Evolutionary conservation across 2,329 filamentous ascomycete species (phyloP).

Genomic region (Fusarium ambrosium): DNA sequence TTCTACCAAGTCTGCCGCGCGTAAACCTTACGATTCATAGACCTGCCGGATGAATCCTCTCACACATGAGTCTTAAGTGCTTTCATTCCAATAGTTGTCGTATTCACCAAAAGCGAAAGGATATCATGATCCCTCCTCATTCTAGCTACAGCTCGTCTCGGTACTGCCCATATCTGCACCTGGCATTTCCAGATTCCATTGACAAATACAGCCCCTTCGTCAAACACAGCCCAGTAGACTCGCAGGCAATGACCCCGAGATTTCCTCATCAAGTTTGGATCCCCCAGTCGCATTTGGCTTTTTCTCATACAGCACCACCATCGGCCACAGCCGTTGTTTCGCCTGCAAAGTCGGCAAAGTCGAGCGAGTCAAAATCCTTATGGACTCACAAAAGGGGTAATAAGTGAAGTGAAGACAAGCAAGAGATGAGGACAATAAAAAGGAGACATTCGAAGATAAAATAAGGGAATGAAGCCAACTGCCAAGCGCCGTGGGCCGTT

Average conservation of each 20-base stretch:
- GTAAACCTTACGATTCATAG: slow-evolving; percentile 26
- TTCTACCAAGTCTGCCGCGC: slow-evolving; percentile 30
- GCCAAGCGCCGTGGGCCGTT: slow-evolving; percentile 45
- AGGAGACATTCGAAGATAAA: slow-evolving; percentile 43
- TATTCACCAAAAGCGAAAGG: slow-evolving; percentile 41
- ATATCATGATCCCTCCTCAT: slow-evolving; percentile 29
- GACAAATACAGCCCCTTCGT: slow-evolving; percentile 18
- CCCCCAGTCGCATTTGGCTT: slow-evolving; percentile 8
- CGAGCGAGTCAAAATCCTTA: slow-evolving; percentile 18
- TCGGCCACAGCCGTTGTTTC: slow-evolving; percentile 21
- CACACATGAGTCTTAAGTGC: background rate
- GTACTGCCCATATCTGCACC: slow-evolving; percentile 37
- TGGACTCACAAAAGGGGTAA: slow-evolving; percentile 29
- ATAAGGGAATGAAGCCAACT: slow-evolving; percentile 47
- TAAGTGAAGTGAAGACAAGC: slow-evolving; percentile 41
- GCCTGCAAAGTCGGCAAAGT: slow-evolving; percentile 16
- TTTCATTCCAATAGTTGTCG: slow-evolving; percentile 47
- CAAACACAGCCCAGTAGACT: slow-evolving; percentile 24
- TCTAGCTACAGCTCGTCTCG: slow-evolving; percentile 36
- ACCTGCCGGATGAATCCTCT: slow-evolving; percentile 8
- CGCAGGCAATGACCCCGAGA: slow-evolving; percentile 17
- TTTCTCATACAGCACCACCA: slow-evolving; percentile 22
- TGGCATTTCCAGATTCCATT: slow-evolving; percentile 26
- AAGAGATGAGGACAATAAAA: slow-evolving; percentile 46
- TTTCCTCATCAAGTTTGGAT: slow-evolving; percentile 28